These are phyloP conservation scores for Coffea eugenioides DNA, from an alignment of 257 asterid genomes.

Conservation along the genomic window DNA sequence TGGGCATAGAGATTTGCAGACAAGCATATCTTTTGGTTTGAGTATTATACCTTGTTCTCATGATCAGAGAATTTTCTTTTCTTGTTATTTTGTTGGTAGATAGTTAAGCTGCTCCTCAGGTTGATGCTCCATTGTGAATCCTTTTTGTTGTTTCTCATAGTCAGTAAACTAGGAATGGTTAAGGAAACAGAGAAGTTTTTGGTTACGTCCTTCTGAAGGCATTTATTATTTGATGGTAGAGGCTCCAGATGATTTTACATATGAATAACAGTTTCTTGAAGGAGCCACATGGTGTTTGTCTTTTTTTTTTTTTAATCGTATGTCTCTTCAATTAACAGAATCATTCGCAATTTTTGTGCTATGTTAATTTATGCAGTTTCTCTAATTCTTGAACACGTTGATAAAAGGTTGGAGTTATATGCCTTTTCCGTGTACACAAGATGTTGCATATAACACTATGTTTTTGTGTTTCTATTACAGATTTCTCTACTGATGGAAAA, in stretches of 20 bases:
- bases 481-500: slow-evolving; percentile 56
- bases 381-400: not conserved
- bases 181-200: not conserved
- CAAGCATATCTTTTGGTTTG: no score
- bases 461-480: slow-evolving; percentile 28
- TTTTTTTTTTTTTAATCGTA: not conserved
- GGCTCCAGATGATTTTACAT: not conserved
- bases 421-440: not conserved
- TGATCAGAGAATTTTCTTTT: not conserved
- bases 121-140: not conserved
- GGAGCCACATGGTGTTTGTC: not conserved
- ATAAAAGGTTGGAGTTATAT: not conserved
- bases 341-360: not conserved
- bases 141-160: no score
- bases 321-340: not conserved
- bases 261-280: not conserved
- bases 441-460: not conserved
- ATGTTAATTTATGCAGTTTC: not conserved
- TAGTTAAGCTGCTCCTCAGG: not conserved
- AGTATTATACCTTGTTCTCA: not conserved
- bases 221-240: not conserved
- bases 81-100: not conserved
- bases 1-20: not conserved
- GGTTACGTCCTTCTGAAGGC: not conserved
- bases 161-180: no score